These are phyloP conservation scores for Chalciporus pseudorubinellus DNA, from an alignment of 768 basidiomycete species.

Conservation along the genomic window DNA sequence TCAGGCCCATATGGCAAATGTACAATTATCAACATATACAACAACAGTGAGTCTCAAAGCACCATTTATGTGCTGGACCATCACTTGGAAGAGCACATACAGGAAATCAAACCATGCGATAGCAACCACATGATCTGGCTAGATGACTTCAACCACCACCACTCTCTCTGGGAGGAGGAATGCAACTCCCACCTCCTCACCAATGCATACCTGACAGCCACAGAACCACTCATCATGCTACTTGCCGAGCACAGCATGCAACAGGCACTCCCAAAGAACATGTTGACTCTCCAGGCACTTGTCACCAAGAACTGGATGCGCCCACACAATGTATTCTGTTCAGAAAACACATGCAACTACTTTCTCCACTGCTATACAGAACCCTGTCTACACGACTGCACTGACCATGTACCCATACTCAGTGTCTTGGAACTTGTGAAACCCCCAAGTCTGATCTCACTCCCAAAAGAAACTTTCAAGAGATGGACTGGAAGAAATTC, in stretches of 20 bases:
- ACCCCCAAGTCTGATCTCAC: too few relatives aligned
- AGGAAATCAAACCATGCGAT: neutral
- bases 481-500: too few relatives aligned
- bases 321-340: slow-evolving; percentile 36
- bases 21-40: too few relatives aligned
- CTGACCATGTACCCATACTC: slow-evolving; percentile 37
- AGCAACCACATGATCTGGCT: slow-evolving; percentile 20
- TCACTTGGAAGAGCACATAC: neutral
- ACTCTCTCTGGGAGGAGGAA: slow-evolving; percentile 30
- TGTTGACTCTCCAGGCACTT: slow-evolving; percentile 23
- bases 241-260: slow-evolving; percentile 22
- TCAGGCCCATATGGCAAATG: too few relatives aligned
- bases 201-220: neutral
- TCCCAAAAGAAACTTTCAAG: too few relatives aligned
- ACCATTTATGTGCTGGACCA: neutral
- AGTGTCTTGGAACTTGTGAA: too few relatives aligned
- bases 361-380: slow-evolving; percentile 21
- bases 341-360: too few relatives aligned
- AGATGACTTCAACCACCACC: slow-evolving; percentile 34
- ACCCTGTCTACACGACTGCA: slow-evolving; percentile 7
- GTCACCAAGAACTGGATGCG: slow-evolving; percentile 30
- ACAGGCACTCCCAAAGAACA: slow-evolving; percentile 27
- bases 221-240: slow-evolving; percentile 16
- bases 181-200: slow-evolving; percentile 23
- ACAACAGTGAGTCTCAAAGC: slow-evolving; percentile 2